Evolutionary conservation across 2,329 filamentous ascomycete genomes (phyloP).

Genomic region (Beauveria sp.): DNA sequence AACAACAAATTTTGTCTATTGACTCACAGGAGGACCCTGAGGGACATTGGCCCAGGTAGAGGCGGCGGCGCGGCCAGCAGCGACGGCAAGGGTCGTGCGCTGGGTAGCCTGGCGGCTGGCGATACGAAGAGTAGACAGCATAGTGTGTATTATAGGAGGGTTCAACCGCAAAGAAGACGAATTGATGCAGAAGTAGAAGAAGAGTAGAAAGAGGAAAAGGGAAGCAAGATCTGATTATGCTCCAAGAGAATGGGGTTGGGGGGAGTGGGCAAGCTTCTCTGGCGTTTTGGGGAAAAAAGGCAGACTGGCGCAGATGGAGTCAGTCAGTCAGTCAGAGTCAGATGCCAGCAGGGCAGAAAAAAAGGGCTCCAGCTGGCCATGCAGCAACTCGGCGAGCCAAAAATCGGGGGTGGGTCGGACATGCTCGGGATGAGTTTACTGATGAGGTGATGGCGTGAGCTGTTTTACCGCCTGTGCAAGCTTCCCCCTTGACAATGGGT

Average conservation of each 20-base stretch:
- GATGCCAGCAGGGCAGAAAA: conserved; percentile 3
- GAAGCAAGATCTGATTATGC: not conserved
- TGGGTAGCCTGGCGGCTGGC: conserved; percentile 42
- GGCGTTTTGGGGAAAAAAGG: not conserved
- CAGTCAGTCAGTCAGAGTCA: not conserved
- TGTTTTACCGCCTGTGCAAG: conserved; percentile 1
- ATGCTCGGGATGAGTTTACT: conserved; percentile 7
- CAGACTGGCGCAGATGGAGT: not conserved
- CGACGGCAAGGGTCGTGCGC: conserved; percentile 33
- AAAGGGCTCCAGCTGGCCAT: not conserved
- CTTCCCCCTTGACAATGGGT: not conserved
- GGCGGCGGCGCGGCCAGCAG: conserved; percentile 47
- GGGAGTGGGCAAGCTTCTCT: conserved; percentile 1
- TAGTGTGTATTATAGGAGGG: conserved; percentile 28
- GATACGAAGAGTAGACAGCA: conserved; percentile 50
- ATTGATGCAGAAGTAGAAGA: conserved; percentile 6
- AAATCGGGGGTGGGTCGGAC: conserved; percentile 13
- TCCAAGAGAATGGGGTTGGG: not conserved
- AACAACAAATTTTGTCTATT: not conserved
- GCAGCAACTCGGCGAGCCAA: not conserved
- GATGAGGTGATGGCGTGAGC: conserved; percentile 2
- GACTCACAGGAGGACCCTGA: conserved; percentile 83
- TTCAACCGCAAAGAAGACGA: not conserved
- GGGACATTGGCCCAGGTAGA: conserved; percentile 89
- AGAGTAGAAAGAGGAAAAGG: not conserved